Conservation (phyloP, 2,329 filamentous ascomycete genomes). For the Curvularia eragrostidis region DNA sequence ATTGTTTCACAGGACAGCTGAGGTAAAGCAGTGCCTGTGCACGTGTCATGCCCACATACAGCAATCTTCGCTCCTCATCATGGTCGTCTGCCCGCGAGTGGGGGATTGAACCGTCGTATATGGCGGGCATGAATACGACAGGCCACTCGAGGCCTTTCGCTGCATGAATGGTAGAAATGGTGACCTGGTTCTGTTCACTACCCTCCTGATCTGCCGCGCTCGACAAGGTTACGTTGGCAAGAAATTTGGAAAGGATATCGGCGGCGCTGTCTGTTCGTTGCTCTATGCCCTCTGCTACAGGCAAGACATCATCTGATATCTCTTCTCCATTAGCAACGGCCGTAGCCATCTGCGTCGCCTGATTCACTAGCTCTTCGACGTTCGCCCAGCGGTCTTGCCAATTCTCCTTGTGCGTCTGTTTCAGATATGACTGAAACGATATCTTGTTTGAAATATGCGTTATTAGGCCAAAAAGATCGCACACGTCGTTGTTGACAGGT, state of each 20-base stretch:
- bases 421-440: slow-evolving; percentile 75
- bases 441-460: slow-evolving; percentile 69
- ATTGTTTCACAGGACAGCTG: slow-evolving; percentile 75
- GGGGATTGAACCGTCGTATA: slow-evolving; percentile 89
- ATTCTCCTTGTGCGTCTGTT: slow-evolving; percentile 69
- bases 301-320: slow-evolving; percentile 59
- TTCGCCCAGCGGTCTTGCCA: slow-evolving; percentile 81
- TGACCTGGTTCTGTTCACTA: slow-evolving; percentile 69
- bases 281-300: slow-evolving; percentile 73
- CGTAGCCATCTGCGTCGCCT: slow-evolving; percentile 74
- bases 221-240: slow-evolving; percentile 89
- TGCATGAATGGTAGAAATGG: slow-evolving; percentile 94
- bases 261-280: slow-evolving; percentile 64
- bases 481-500: slow-evolving; percentile 49
- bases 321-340: slow-evolving; percentile 51
- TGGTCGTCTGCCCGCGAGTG: slow-evolving; percentile 84
- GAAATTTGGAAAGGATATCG: slow-evolving; percentile 76
- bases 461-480: slow-evolving; percentile 58
- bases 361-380: slow-evolving; percentile 82
- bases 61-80: slow-evolving; percentile 83
- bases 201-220: slow-evolving; percentile 67
- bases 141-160: slow-evolving; percentile 98
- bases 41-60: slow-evolving; percentile 97
- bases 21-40: slow-evolving; percentile 86
- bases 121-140: slow-evolving; percentile 87